Conservation (phyloP, 2,329 filamentous ascomycete species). For the Colletotrichum agaves region DNA sequence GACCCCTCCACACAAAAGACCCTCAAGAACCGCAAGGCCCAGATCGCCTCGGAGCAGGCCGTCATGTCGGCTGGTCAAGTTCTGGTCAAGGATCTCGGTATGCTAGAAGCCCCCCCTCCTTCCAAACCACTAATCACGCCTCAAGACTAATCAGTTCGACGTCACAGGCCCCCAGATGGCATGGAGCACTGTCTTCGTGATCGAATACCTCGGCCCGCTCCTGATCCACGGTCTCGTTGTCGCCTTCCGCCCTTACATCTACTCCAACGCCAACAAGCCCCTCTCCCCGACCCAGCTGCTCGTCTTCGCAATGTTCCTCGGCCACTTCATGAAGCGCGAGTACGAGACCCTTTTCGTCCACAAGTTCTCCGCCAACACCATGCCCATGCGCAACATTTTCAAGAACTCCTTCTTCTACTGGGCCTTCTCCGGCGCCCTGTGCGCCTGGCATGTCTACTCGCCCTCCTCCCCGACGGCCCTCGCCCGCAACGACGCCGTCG, state of each 20-base stretch:
- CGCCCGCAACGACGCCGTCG: constrained; percentile 58
- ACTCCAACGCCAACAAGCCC: constrained; percentile 56
- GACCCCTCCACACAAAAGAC: constrained; percentile 71
- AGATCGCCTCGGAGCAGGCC: constrained; percentile 59
- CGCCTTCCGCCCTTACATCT: constrained; percentile 74
- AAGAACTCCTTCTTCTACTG: constrained; percentile 98
- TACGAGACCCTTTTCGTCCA: constrained; percentile 94
- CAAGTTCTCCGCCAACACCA: constrained; percentile 93
- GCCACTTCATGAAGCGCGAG: constrained; percentile 96
- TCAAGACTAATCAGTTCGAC: not conserved
- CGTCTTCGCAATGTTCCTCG: constrained; percentile 76
- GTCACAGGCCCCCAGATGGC: constrained; percentile 81
- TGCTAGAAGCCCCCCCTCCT: constrained; percentile 41
- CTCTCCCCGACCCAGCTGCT: constrained; percentile 78
- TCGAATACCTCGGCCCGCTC: constrained; percentile 94
- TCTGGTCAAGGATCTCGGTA: constrained; percentile 94
- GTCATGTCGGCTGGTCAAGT: constrained; percentile 67
- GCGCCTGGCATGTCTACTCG: constrained; percentile 86
- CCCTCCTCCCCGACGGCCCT: constrained; percentile 76
- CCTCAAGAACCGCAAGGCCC: constrained; percentile 69
- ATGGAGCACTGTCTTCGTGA: constrained; percentile 93
- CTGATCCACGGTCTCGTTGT: constrained; percentile 83
- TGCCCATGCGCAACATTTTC: constrained; percentile 91
- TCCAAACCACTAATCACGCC: fast-evolving
- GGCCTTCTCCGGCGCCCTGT: constrained; percentile 81